Evolutionary conservation across 208 protist species (phyloP).

Genomic region (Blastocrithidia nonstop): DNA sequence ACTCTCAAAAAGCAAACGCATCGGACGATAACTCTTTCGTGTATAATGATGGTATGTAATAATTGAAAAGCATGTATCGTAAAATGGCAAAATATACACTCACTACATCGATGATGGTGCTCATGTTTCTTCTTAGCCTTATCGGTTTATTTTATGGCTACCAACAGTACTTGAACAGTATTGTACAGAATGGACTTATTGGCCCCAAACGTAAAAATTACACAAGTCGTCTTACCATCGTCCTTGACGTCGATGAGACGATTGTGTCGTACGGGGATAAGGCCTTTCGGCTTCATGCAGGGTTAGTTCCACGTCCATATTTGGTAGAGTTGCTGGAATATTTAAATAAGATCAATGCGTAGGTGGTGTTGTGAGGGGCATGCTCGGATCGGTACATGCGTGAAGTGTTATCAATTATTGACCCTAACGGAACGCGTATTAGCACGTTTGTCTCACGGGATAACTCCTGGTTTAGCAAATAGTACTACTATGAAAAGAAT

Average conservation of each 20-base stretch:
- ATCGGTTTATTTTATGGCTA: constrained; percentile 32
- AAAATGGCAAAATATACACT: no score
- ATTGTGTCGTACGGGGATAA: constrained; percentile 85
- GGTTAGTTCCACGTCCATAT: constrained; percentile 63
- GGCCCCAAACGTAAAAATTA: constrained; percentile 71
- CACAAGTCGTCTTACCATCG: constrained; percentile 64
- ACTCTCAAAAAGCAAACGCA: constrained; percentile 80
- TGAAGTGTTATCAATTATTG: constrained; percentile 68
- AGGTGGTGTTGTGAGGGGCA: constrained; percentile 80
- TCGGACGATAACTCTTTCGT: no score
- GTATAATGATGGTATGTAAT: no score
- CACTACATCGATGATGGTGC: constrained; percentile 39
- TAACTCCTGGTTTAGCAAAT: constrained; percentile 53
- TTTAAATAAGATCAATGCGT: constrained; percentile 65
- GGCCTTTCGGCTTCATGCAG: constrained; percentile 75
- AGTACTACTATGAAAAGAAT: constrained; percentile 86
- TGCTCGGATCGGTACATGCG: constrained; percentile 80
- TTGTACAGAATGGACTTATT: constrained; percentile 29
- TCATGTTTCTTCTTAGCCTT: constrained; percentile 27
- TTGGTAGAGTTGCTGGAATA: constrained; percentile 79
- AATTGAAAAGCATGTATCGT: no score
- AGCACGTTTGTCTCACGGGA: constrained; percentile 61
- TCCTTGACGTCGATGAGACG: constrained; percentile 83
- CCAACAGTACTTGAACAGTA: constrained; percentile 33
- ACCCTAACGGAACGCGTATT: constrained; percentile 57